Base-by-base conservation (phyloP, 2,329 filamentous ascomycete genomes). In the Phaeosphaeriaceae sp. region DNA sequence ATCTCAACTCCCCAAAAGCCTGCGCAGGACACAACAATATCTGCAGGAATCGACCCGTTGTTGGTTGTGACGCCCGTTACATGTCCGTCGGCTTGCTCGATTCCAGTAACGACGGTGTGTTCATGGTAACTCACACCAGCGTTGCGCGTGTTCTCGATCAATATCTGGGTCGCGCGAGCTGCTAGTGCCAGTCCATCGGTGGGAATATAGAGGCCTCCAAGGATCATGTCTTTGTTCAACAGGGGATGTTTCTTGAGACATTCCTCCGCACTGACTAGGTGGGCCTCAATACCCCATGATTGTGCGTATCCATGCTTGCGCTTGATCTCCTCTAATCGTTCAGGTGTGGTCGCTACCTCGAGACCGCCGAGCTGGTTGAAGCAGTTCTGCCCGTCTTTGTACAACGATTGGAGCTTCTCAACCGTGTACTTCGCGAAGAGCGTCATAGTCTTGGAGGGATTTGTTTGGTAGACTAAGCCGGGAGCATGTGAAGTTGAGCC, bases 1-100 rank as follows among this genome's bases (percentile, higher is more conserved):
- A 89, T 78, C 68, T 89, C 86, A 7, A 88, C 87, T 11, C 87
- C 87, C 87, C 87, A 89, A 71, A 89, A 87, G 0, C 87, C 87
- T 7, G 86, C 87, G 60, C 87, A 89, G 1, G 86, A 88, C 40
- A 89, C 74, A 51, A 89, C 79, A 22, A 88, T 84, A 54, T 89
- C 87, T 0, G 86, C 86, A 0, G 83, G 76, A 20, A 88, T 79
- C 0, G 68, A 81, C 21, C 82, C 82, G 3, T 73, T 73, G 1
- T 78, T 75, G 0, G 85, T 88, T 1, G 61, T 75, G 0, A 89
- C 86, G 1, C 86, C 86, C 0, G 85, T 88, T 13, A 88, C 85
- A 2, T 73, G 79, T 19, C 81, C 80, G 7, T 80, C 70, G 0
- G 71, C 66, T 60, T 80, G 79, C 54, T 85, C 80, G 51, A 89